Base-by-base conservation (phyloP, 768 basidiomycete species). In the Termitomyces bulborhizus region DNA sequence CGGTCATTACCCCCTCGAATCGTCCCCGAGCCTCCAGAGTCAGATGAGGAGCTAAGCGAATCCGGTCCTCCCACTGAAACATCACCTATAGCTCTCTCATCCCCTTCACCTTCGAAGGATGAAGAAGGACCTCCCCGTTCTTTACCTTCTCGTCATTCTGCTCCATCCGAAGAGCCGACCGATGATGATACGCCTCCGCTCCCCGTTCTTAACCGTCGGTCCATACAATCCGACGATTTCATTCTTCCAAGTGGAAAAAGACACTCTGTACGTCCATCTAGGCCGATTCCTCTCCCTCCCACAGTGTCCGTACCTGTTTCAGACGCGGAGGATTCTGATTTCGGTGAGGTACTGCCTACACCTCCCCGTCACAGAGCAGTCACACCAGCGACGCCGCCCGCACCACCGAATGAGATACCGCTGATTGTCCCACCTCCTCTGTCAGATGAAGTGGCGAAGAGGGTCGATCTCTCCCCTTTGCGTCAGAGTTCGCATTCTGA, bases 281-380 rank as follows among this genome's bases (percentile, higher is more conserved):
- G 59, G 46, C 52, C 56, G 5, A 57, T 62, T 6, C 60, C 64
- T 9, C 58, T 60, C 18, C 60, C 62, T 5, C 57, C 56, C n/a
- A 37, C 48, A 4, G 3, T 50, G 21, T 58, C 59, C 3, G 54
- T 55, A 21, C 53, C 60, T 18, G 47, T 55, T 1, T 61, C 58
- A 31, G 66, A 65, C 7, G 65, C 66, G 1, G 68, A 69, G 6
- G 69, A 71, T 8, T 70, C 68, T 36, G 71, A 69, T 56, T 68
- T 67, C 45, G 71, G 73, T 51, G 70, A 67, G 51, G 67, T 66
- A 11, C 55, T 73, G 27, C 71, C 71, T 42, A 67, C 70, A n/a
- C 69, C 59, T 21, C 66, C 64, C 13, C 60, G 66, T 32, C 62
- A 57, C 44, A 49, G 54, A 7, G 57, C 58, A 43, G 47, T 27